These are phyloP conservation scores for Geotrichum fermentans DNA, from an alignment of 1,139 yeast genomes.

Conservation along the genomic window DNA sequence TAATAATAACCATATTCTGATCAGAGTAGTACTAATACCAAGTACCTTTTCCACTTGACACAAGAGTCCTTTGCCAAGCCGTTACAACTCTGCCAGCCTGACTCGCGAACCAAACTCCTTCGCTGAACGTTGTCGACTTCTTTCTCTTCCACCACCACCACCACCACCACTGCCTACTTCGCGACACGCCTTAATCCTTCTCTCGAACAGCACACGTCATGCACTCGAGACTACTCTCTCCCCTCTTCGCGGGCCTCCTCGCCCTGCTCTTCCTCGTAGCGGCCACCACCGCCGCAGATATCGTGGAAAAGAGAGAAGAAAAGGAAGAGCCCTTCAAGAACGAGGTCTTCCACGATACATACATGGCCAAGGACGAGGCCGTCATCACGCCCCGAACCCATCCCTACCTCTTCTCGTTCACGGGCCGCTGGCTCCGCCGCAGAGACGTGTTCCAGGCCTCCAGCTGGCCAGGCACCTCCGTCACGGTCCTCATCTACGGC, in stretches of 20 bases:
- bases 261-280: neutral
- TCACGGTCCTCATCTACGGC: constrained; percentile 21
- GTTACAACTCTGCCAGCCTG: too few species aligned
- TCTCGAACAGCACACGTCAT: too few species aligned
- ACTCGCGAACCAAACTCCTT: too few species aligned
- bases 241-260: neutral
- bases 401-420: constrained; percentile 20
- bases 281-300: constrained; percentile 1
- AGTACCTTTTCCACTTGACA: too few species aligned
- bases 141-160: too few species aligned
- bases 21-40: too few species aligned
- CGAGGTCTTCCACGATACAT: constrained; percentile 13
- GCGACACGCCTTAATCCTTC: too few species aligned
- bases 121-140: too few species aligned
- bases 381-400: constrained; percentile 19
- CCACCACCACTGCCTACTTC: too few species aligned
- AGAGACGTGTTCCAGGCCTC: constrained; percentile 21
- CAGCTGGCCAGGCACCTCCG: constrained; percentile 23
- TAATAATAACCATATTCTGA: too few species aligned
- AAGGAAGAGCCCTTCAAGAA: constrained; percentile 13
- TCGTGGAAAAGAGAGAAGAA: neutral
- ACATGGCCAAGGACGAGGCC: constrained; percentile 17
- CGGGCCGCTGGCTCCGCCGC: constrained; percentile 27
- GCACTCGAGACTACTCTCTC: neutral
- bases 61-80: too few species aligned